phyloP scores from a whole-genome alignment of 2,329 filamentous ascomycete genomes.

The Hirsutella minnesotensis region DNA sequence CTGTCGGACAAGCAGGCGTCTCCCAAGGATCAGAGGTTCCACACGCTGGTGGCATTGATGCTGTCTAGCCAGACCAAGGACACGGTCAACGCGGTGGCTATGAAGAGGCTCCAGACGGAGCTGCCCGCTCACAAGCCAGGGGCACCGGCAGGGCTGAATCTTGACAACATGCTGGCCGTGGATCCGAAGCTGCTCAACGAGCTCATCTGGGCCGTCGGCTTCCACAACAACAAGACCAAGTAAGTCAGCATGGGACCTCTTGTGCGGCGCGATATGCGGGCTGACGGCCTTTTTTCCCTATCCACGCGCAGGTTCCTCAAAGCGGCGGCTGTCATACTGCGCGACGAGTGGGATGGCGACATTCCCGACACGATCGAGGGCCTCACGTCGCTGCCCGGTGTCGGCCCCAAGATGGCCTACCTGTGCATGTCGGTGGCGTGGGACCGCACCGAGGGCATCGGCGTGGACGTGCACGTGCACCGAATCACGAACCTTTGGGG shows the following conservation, averaged over 20 bases:
- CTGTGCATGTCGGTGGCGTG: constrained; percentile 69
- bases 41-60: constrained; percentile 82
- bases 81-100: constrained; percentile 75
- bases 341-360: constrained; percentile 58
- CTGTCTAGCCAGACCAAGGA: constrained; percentile 89
- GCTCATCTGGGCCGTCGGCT: constrained; percentile 75
- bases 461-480: constrained; percentile 91
- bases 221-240: constrained; percentile 90
- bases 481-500: constrained; percentile 91
- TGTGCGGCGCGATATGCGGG: not conserved
- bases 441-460: constrained; percentile 60
- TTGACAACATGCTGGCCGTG: constrained; percentile 67
- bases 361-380: constrained; percentile 71
- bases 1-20: constrained; percentile 45
- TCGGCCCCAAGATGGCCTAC: constrained; percentile 92
- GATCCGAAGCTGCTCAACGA: constrained; percentile 53
- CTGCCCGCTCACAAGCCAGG: constrained; percentile 42
- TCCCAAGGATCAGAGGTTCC: constrained; percentile 56
- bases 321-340: constrained; percentile 58
- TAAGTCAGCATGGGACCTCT: constrained; percentile 3
- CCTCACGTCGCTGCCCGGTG: constrained; percentile 67
- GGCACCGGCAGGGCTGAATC: constrained; percentile 45
- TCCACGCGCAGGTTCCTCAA: constrained; percentile 57
- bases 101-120: constrained; percentile 65
- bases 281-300: not conserved